phyloP scores from a whole-genome alignment of 495 filamentous ascomycete genomes.

The Aspergillus homomorphus region DNA sequence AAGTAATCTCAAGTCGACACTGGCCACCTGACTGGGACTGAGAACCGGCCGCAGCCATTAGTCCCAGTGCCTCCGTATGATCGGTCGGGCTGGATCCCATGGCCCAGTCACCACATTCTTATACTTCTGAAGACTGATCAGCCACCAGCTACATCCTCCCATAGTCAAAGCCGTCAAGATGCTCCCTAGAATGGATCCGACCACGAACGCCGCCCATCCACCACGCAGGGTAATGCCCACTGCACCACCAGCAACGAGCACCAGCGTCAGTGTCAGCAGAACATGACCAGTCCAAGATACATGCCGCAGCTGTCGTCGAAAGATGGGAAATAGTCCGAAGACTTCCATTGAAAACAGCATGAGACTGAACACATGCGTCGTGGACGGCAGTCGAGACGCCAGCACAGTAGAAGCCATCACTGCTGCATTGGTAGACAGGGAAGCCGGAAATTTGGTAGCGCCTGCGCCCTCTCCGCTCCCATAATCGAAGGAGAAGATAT shows the following conservation, averaged over 20 bases:
- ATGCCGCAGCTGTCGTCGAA: constrained; percentile 80
- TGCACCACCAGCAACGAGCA: constrained; percentile 73
- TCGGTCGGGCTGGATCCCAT: constrained; percentile 93
- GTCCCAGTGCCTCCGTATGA: constrained; percentile 61
- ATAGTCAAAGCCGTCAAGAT: constrained; percentile 70
- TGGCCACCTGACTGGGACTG: neutral
- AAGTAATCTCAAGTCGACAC: neutral
- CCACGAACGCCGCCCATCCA: constrained; percentile 69
- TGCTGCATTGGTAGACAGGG: constrained; percentile 89
- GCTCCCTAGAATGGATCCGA: constrained; percentile 70
- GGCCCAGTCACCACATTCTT: constrained; percentile 98
- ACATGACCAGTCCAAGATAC: constrained; percentile 82
- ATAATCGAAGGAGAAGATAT: constrained; percentile 97
- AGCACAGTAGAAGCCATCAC: constrained; percentile 93
- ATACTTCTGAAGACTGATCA: constrained; percentile 95
- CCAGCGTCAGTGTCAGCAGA: constrained; percentile 70
- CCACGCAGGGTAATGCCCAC: constrained; percentile 70
- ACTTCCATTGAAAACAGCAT: constrained; percentile 96
- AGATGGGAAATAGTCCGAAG: constrained; percentile 94
- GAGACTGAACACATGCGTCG: constrained; percentile 91
- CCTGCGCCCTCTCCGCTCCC: constrained; percentile 56
- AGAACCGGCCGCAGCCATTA: constrained; percentile 25
- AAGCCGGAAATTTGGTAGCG: constrained; percentile 68
- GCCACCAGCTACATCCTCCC: constrained; percentile 96
- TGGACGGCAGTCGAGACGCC: constrained; percentile 79